phyloP scores from a whole-genome alignment of 2,329 filamentous ascomycete species.

The Calonectria honghensis region DNA sequence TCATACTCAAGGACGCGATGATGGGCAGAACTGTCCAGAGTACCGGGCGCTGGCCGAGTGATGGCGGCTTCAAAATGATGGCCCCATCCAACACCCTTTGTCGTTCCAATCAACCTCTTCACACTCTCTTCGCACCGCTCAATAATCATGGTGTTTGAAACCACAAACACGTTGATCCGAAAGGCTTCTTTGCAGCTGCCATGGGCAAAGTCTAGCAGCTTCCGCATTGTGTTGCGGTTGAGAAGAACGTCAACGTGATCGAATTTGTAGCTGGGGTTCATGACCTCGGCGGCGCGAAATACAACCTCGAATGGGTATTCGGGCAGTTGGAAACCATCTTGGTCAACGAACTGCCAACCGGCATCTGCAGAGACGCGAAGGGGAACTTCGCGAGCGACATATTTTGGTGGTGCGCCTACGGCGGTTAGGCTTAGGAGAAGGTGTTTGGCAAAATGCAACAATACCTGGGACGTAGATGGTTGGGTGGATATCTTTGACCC shows the following conservation, averaged over 20 bases:
- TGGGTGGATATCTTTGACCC: slow-evolving; percentile 19
- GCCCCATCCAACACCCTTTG: slow-evolving; percentile 9
- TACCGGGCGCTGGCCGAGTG: slow-evolving; percentile 30
- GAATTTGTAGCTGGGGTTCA: slow-evolving; percentile 52
- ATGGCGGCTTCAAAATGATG: slow-evolving; percentile 41
- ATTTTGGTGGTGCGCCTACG: slow-evolving; percentile 32
- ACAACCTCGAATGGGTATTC: slow-evolving; percentile 54
- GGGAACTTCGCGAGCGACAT: slow-evolving; percentile 2
- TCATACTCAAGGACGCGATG: slow-evolving; percentile 47
- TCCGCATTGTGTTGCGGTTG: slow-evolving; percentile 52
- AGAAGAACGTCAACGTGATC: slow-evolving; percentile 55
- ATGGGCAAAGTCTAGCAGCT: slow-evolving; percentile 52
- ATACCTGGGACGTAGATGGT: slow-evolving; percentile 42
- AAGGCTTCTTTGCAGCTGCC: slow-evolving; percentile 42
- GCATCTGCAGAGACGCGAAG: slow-evolving; percentile 26
- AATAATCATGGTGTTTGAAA: slow-evolving; percentile 44
- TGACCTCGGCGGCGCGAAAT: slow-evolving; percentile 53
- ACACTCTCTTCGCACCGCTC: slow-evolving; percentile 38
- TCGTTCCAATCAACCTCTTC: background rate
- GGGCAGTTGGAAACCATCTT: slow-evolving; percentile 38
- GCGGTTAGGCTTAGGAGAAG: background rate
- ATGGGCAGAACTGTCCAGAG: slow-evolving; percentile 35
- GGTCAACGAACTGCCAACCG: slow-evolving; percentile 40
- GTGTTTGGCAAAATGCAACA: too few species aligned
- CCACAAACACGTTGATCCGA: slow-evolving; percentile 42